phyloP scores from a whole-genome alignment of 2,329 filamentous ascomycete species.

The Calonectria honghensis region DNA sequence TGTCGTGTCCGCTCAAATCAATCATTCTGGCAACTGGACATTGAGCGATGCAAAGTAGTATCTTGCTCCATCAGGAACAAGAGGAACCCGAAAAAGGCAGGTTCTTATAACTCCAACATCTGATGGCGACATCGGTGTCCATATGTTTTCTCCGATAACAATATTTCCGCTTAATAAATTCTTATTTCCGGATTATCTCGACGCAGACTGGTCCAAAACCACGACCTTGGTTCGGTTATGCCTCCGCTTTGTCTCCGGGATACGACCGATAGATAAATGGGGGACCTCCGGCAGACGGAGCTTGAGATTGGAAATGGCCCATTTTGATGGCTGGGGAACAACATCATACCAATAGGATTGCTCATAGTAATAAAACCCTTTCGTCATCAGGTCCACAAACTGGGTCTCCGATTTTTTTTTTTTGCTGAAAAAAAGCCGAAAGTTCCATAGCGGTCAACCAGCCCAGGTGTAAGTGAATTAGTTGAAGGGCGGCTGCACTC shows the following conservation, averaged over 20 bases:
- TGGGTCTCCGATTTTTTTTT: conserved; percentile 5
- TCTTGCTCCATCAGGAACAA: conserved; percentile 16
- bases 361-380: background rate
- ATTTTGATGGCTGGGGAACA: background rate
- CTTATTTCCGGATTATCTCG: conserved; percentile 49
- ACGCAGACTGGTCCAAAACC: conserved; percentile 32
- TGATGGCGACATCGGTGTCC: conserved; percentile 51
- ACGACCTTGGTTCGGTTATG: conserved; percentile 30
- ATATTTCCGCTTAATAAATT: conserved; percentile 46
- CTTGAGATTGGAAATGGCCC: background rate
- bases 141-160: conserved; percentile 29
- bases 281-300: conserved; percentile 30
- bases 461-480: background rate
- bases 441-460: background rate
- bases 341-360: background rate
- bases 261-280: conserved; percentile 37
- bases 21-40: conserved; percentile 37
- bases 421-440: background rate
- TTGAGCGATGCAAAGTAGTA: conserved; percentile 3
- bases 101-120: conserved; percentile 41
- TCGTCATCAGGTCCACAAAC: conserved; percentile 7
- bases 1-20: conserved; percentile 37
- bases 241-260: conserved; percentile 43
- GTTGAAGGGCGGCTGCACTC: background rate
- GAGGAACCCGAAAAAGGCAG: conserved; percentile 33